Base-by-base conservation (phyloP, 1,139 yeast species). In the Suzukiozyma palmioleophila region DNA sequence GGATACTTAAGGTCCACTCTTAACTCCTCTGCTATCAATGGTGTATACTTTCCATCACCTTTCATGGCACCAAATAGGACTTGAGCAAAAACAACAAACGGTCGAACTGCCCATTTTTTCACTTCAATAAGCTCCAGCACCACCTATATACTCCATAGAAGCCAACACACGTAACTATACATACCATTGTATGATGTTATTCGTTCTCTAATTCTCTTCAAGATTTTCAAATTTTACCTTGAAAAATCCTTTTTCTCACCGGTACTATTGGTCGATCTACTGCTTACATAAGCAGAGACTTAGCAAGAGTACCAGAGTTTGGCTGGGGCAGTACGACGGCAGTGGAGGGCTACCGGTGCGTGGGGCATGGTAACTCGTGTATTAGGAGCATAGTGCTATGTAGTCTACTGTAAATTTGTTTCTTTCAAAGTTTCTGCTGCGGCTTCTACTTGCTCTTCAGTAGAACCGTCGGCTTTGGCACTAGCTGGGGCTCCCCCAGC, bases 371-470 rank as follows among this genome's bases (percentile, higher is more conserved):
- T 11, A 5, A 26, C 13, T 26, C 5, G 28, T 26, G 4, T 26
- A 26, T 26, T 12, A 26, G 11, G 28, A 12, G 12, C 12, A 9
- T 26, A 8, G 12, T n/a, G 16, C 16, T 28, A 28, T 13, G 3
- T 28, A 13, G 14, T 28, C 31, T 28, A 28, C 14, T 28, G 16
- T 13, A 28, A 28, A 28, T 12, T 28, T 12, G 31, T 28, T 3
- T 28, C 16, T 28, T 28, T 12, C n/a, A 28, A 28, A 10, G 50
- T 50, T 14, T 40, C 44, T 24, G 39, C 32, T 12, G 48, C 42
- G 25, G 48, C 40, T n/a, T 40, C 44, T 12, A 47, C 44, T n/a
- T 40, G 49, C 18, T 46, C 50, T n/a, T n/a, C n/a, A n/a, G n/a
- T n/a, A n/a, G 22, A 18, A 8, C 41, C 46, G 22, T 18, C 22